Conservation (phyloP, 352 stramenopile species). For the Peronospora destructor region DNA sequence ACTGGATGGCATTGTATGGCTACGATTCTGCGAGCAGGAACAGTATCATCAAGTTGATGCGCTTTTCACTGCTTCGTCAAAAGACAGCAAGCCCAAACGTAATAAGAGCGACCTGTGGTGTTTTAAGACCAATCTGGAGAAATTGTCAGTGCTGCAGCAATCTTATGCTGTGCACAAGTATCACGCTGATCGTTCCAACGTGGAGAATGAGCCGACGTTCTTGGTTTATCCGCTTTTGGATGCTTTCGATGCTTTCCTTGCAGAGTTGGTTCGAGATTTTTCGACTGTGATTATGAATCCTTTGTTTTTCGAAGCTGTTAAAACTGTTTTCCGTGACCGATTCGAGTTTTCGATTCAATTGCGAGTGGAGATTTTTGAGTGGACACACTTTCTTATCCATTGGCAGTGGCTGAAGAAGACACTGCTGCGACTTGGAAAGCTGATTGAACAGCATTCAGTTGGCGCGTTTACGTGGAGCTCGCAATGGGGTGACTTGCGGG, state of each 20-base stretch:
- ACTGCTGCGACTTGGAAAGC: slow-evolving; percentile 28
- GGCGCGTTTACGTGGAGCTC: slow-evolving; percentile 14
- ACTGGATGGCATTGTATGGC: slow-evolving; percentile 53
- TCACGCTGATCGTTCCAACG: slow-evolving; percentile 58
- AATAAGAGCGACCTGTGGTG: slow-evolving; percentile 8
- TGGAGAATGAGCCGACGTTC: slow-evolving; percentile 71
- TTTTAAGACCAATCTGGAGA: slow-evolving; percentile 30
- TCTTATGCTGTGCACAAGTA: slow-evolving; percentile 79
- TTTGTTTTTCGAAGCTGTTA: slow-evolving; percentile 22
- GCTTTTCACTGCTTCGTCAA: slow-evolving; percentile 21
- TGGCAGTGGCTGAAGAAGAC: slow-evolving; percentile 77
- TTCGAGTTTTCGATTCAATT: slow-evolving; percentile 80
- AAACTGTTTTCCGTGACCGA: slow-evolving; percentile 45
- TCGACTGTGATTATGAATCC: slow-evolving; percentile 4
- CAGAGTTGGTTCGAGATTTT: slow-evolving; percentile 17
- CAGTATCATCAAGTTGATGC: slow-evolving; percentile 50
- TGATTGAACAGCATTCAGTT: slow-evolving; percentile 14
- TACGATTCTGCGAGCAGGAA: slow-evolving; percentile 66
- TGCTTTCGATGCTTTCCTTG: slow-evolving; percentile 47
- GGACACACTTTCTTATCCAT: slow-evolving; percentile 78
- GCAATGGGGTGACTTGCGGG: slow-evolving; percentile 41
- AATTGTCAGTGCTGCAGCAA: slow-evolving; percentile 67
- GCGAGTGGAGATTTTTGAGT: slow-evolving; percentile 46
- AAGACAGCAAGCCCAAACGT: slow-evolving; percentile 14
- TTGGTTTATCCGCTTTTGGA: slow-evolving; percentile 65